phyloP scores from a whole-genome alignment of 2,329 filamentous ascomycete species.

The Aciculosporium take region DNA sequence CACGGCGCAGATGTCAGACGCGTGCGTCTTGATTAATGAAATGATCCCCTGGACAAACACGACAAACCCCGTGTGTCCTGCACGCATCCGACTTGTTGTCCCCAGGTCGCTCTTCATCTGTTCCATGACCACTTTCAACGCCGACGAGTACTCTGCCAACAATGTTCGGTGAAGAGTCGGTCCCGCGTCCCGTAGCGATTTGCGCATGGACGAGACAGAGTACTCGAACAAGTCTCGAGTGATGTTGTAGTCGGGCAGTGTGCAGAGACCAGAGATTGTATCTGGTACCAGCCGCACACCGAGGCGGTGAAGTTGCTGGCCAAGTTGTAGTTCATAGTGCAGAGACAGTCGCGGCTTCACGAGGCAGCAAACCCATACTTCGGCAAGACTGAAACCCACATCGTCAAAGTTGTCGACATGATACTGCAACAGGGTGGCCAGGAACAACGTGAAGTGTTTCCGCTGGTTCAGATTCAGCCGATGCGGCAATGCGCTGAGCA shows the following conservation, averaged over 20 bases:
- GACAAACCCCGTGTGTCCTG: slow-evolving; percentile 33
- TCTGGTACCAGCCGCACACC: slow-evolving; percentile 29
- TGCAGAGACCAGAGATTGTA: slow-evolving; percentile 21
- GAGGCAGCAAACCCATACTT: slow-evolving; percentile 39
- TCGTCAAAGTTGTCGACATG: slow-evolving; percentile 32
- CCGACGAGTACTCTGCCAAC: slow-evolving; percentile 26
- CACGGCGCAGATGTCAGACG: slow-evolving; percentile 36
- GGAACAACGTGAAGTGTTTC: slow-evolving; percentile 35
- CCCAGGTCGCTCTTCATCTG: slow-evolving; percentile 38
- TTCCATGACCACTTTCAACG: slow-evolving; percentile 34
- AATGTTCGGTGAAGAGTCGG: slow-evolving; percentile 21
- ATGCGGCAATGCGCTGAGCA: slow-evolving; percentile 31
- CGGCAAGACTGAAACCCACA: slow-evolving; percentile 28
- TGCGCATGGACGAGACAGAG: slow-evolving; percentile 36
- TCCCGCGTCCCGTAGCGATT: slow-evolving; percentile 26
- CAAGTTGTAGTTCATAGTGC: slow-evolving; percentile 35
- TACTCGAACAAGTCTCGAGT: slow-evolving; percentile 36
- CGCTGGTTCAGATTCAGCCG: slow-evolving; percentile 27
- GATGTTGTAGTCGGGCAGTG: slow-evolving; percentile 31
- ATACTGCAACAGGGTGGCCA: slow-evolving; percentile 33
- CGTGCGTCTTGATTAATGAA: slow-evolving; percentile 38
- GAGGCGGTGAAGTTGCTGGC: slow-evolving; percentile 28
- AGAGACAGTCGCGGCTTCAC: slow-evolving; percentile 33
- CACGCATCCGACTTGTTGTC: slow-evolving; percentile 19
- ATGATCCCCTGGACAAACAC: slow-evolving; percentile 38